Conservation (phyloP, 2,329 filamentous ascomycete genomes). For the Aspergillus sp. region DNA sequence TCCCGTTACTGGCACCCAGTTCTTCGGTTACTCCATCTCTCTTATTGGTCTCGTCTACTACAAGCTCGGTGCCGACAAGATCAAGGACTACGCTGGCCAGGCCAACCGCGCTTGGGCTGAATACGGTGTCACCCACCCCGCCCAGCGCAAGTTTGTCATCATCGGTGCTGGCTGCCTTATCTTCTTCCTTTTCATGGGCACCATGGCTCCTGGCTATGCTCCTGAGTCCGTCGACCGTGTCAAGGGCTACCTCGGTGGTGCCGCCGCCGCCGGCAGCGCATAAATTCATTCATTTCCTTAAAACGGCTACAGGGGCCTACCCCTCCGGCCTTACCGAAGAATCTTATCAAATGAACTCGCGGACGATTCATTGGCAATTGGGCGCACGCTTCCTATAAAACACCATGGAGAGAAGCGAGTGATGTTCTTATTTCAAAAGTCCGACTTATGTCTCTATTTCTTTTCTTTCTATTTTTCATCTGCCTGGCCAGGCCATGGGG, state of each 20-base stretch:
- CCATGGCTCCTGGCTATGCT: slow-evolving; percentile 52
- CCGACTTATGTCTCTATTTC: no score
- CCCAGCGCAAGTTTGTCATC: slow-evolving; percentile 71
- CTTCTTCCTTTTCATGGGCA: slow-evolving; percentile 65
- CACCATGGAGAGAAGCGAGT: no score
- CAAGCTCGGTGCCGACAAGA: slow-evolving; percentile 69
- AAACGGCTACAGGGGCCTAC: neutral
- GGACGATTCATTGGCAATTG: no score
- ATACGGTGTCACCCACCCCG: slow-evolving; percentile 72
- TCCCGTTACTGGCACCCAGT: slow-evolving; percentile 64
- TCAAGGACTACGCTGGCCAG: slow-evolving; percentile 73
- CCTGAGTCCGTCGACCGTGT: slow-evolving; percentile 29
- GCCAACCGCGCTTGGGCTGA: slow-evolving; percentile 78
- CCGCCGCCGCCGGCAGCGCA: slow-evolving; percentile 25
- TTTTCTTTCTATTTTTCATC: no score
- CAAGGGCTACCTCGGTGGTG: slow-evolving; percentile 33
- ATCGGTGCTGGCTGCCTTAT: slow-evolving; percentile 61
- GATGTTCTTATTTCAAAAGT: no score
- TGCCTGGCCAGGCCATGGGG: no score
- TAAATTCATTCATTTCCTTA: slow-evolving; percentile 12
- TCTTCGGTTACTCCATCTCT: slow-evolving; percentile 72
- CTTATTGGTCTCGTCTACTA: slow-evolving; percentile 62
- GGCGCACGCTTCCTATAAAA: no score
- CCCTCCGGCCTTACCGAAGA: neutral
- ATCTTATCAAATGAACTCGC: no score